Conservation (phyloP, 257 asterid species). For the Knoxia roxburghii region DNA sequence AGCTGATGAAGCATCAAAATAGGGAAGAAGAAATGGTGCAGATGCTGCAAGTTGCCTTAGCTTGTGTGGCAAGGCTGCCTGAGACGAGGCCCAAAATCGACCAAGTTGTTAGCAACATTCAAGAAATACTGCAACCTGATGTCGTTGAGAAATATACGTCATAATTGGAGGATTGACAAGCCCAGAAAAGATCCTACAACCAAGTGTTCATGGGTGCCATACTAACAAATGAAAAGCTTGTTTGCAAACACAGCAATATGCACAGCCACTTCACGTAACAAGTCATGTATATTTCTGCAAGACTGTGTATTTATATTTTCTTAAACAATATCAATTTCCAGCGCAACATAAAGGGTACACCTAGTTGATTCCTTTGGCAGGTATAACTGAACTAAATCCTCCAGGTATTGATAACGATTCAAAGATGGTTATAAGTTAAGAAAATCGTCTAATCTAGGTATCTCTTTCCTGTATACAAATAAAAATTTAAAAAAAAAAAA, state of each 20-base stretch:
- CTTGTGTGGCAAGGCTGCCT: conserved; percentile 73
- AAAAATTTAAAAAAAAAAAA: too few relatives aligned
- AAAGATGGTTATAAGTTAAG: not conserved
- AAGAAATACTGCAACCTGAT: conserved; percentile 67
- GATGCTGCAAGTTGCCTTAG: conserved; percentile 89
- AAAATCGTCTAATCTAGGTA: not conserved
- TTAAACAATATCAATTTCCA: not conserved
- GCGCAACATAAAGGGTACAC: not conserved
- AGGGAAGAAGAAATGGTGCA: conserved; percentile 90
- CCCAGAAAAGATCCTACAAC: conserved; percentile 50
- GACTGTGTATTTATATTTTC: not conserved
- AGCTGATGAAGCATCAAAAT: conserved; percentile 59
- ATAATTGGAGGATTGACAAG: conserved; percentile 48
- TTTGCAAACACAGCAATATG: not conserved
- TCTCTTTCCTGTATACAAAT: not conserved
- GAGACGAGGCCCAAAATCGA: conserved; percentile 77
- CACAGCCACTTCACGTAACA: not conserved
- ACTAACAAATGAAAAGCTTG: not conserved
- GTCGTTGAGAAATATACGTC: conserved; percentile 68
- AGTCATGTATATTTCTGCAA: not conserved
- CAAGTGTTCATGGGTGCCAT: conserved; percentile 16
- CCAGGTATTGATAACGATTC: not conserved
- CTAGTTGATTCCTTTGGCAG: not conserved
- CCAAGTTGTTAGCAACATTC: conserved; percentile 72
- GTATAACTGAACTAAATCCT: not conserved